phyloP scores from a whole-genome alignment of 306 rosid genomes.

The Inga leiocalycina region DNA sequence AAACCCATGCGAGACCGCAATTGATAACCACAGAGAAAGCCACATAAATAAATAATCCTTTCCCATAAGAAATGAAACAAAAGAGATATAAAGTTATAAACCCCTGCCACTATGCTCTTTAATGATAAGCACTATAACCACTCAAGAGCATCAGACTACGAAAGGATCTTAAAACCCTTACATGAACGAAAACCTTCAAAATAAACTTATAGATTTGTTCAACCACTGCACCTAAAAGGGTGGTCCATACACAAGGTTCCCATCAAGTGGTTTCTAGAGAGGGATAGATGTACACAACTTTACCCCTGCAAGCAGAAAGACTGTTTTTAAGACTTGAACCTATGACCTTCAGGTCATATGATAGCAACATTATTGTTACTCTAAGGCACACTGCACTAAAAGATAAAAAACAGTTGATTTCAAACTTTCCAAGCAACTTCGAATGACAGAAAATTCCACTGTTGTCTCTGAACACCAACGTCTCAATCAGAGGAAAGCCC shows the following conservation, averaged over 20 bases:
- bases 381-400: background rate
- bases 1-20: background rate
- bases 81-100: background rate
- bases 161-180: background rate
- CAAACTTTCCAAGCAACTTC: background rate
- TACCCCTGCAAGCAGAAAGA: too few relatives aligned
- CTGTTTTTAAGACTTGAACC: too few relatives aligned
- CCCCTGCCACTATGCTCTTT: background rate
- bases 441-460: background rate
- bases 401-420: background rate
- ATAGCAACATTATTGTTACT: too few relatives aligned
- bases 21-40: background rate
- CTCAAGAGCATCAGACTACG: background rate
- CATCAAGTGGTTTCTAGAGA: too few relatives aligned
- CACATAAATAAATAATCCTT: background rate
- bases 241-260: too few relatives aligned
- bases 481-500: background rate
- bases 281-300: too few relatives aligned
- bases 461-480: background rate
- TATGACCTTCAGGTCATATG: too few relatives aligned
- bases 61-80: background rate
- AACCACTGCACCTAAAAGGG: background rate
- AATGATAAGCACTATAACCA: background rate
- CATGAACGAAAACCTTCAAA: background rate
- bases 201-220: background rate